Evolutionary conservation across 805 yeast genomes (phyloP), one percentile per base, ranked within the genome.

Genomic region (Wickerhamomyces chaumierensis): DNA sequence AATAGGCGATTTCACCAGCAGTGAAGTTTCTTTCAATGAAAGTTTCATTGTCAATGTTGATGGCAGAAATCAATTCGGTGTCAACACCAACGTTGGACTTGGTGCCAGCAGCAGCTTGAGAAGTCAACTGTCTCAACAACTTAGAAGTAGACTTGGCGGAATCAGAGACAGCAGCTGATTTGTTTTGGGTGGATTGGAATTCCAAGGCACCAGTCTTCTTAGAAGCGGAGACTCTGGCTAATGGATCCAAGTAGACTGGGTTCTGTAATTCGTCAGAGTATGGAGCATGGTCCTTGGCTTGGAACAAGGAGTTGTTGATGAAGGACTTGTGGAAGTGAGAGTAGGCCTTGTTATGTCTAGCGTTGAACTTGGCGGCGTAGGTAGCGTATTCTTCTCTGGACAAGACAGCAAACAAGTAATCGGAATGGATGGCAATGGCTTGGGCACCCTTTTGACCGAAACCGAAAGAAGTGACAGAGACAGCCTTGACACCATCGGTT

Each of bases 391-490:
- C 73, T 31, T 65, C 58, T 62, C 75, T 73, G 56, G 79, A 80
- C 57, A 92, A 71, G 28, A 85, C 78, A 44, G 94, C 94, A 60
- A 66, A 86, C 64, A 94, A 71, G 75, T 87, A 92, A 65, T 90
- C 96, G 44, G 96, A 83, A 67, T 90, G 94, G 47, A 92, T 72
- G 40, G 78, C 82, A 60, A 92, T 65, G 36, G 95, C 96, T 63
- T 87, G 95, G 41, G 87, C 98, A 68, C 99, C 99, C 73, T 92
- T 92, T 70, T 92, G 99, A 61, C 99, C 99, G 62, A 92, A 92
- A 62, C 99, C 99, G 61, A 92, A 92, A 2, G 99, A 92, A 5
- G 97, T 92, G 36, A 92, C 78, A 31, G 96, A 84, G 41, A 84
- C 94, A 43, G 99, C 99, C 72, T 90, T 92, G 60, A 92, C 73